Evolutionary conservation across 2,329 filamentous ascomycete species (phyloP), one percentile per base, ranked within the genome.

Genomic region (Beauveria asiatica): DNA sequence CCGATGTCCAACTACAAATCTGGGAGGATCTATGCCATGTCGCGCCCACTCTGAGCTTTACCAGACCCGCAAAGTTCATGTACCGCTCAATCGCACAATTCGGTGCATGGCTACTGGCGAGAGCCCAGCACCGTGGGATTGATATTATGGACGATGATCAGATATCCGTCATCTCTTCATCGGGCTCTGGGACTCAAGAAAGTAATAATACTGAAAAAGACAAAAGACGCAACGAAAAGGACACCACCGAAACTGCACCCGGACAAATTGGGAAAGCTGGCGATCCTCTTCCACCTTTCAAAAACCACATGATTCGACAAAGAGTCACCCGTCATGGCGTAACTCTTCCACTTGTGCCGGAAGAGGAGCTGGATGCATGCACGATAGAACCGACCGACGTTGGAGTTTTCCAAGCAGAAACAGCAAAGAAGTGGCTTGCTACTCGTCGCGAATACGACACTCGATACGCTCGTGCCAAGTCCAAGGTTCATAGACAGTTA

Each of bases 11-110:
- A 70, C 80, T 99, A 2, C 94, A 97, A 70, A 87, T 97, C 1
- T 97, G 93, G 92, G 93, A 97, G 61, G 89, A 96, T 67, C 77
- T 97, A 3, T 97, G 94, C 68, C 93, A 97, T 70, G 92, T 96
- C 6, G 87, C 88, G 0, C 90, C 93, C 1, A 97, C 92, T 0
- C 80, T 97, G n/a, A 96, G 90, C 67, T 97, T 96, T 71, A 97
- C 93, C 0, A 83, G 87, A n/a, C 94, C 94, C 0, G 94, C 93
- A 50, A 97, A 97, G 72, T 89, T 89, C 74, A 97, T 97, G 92
- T 97, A 91, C 71, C 84, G 93, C 52, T 90, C 90, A 1, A 85
- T 97, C 57, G 89, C 94, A 0, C 93, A 97, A 66, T 97, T 99
- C 68, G 89, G 92, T 2, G 91, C 92, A 0, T 97, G 92, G 92